Conservation (phyloP, 2,329 filamentous ascomycete genomes). For the Pezicula rhizophila region DNA sequence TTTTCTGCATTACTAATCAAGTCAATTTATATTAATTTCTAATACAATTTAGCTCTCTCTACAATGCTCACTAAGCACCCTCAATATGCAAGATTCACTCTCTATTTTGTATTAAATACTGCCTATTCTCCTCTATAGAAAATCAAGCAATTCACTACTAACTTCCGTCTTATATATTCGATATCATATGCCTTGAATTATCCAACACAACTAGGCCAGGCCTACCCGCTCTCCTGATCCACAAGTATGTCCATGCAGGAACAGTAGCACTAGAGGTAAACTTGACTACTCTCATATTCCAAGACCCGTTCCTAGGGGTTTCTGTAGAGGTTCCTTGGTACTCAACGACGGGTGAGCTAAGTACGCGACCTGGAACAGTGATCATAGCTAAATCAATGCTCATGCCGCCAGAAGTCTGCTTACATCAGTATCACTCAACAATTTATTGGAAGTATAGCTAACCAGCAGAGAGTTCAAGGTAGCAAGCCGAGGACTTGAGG, state of each 20-base stretch:
- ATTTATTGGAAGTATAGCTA: slow-evolving; percentile 14
- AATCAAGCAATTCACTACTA: too few relatives aligned
- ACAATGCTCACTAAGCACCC: too few relatives aligned
- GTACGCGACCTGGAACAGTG: slow-evolving; percentile 63
- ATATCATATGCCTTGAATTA: too few relatives aligned
- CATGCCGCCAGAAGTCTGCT: slow-evolving; percentile 53
- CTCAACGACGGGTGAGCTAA: slow-evolving; percentile 49
- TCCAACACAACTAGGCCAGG: too few relatives aligned
- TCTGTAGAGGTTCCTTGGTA: slow-evolving; percentile 40
- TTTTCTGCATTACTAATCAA: too few relatives aligned
- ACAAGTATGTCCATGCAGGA: slow-evolving; percentile 35
- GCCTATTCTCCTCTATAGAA: too few relatives aligned
- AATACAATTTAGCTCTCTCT: too few relatives aligned
- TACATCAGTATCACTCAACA: background rate
- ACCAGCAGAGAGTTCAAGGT: slow-evolving; percentile 36
- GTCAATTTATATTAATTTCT: too few relatives aligned
- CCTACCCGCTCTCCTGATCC: background rate
- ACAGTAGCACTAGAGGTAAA: slow-evolving; percentile 47
- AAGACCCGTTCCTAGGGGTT: slow-evolving; percentile 44
- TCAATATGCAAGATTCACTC: too few relatives aligned
- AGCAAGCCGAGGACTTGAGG: slow-evolving; percentile 49
- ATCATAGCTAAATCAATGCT: slow-evolving; percentile 53
- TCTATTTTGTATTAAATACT: too few relatives aligned
- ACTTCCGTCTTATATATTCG: too few relatives aligned
- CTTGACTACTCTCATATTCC: slow-evolving; percentile 57